Percentiles rank a stretch among this genome's conserved stretches.
These are phyloP conservation scores for Mikania micrantha DNA, from an alignment of 129 eudicot species.

Conservation along the genomic window DNA sequence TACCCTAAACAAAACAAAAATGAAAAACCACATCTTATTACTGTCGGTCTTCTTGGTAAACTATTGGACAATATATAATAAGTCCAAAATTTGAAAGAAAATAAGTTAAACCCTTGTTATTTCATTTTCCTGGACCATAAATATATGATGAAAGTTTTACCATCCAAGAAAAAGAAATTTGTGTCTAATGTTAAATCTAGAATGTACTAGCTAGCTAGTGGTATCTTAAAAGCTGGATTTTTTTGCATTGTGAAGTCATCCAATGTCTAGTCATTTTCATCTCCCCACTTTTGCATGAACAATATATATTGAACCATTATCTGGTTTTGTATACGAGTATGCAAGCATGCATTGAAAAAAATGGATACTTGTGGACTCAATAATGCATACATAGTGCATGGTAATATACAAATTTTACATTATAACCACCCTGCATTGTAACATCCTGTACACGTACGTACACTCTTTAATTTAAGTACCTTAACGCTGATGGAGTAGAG, in stretches of 20 bases:
- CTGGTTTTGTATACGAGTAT: background rate
- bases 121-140: background rate
- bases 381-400: background rate
- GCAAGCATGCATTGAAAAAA: background rate
- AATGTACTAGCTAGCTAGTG: conserved; percentile 27
- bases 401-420: background rate
- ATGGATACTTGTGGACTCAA: background rate
- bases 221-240: conserved; percentile 41
- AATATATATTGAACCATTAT: conserved; percentile 1
- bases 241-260: conserved; percentile 53
- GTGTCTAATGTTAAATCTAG: conserved; percentile 20
- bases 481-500: conserved; percentile 89
- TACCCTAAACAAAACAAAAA: background rate
- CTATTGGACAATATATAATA: background rate
- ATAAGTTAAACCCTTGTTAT: background rate
- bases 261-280: conserved; percentile 53
- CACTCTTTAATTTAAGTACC: conserved; percentile 35
- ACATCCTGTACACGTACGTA: background rate
- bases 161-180: conserved; percentile 28
- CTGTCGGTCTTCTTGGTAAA: background rate
- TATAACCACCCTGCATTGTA: background rate
- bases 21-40: background rate
- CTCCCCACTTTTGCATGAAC: conserved; percentile 30
- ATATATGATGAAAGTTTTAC: conserved; percentile 12
- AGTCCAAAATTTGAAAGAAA: background rate